Conservation (phyloP, 345 rosid species). For the Eucalyptus shirleyi region DNA sequence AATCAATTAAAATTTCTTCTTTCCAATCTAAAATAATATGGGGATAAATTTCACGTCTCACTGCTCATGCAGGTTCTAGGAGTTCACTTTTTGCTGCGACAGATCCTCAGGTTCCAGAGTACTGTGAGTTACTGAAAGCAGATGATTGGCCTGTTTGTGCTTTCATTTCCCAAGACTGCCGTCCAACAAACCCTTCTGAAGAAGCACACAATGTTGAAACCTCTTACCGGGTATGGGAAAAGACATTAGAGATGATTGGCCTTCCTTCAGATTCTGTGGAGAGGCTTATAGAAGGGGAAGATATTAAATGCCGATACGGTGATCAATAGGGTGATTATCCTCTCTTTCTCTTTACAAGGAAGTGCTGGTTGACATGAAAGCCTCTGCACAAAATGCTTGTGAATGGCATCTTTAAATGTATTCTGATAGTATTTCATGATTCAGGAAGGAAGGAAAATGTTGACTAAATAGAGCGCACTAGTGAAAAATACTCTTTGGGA, state of each 20-base stretch:
- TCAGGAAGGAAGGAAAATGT: not conserved
- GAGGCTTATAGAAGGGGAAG: slow-evolving; percentile 64
- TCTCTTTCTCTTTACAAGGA: not conserved
- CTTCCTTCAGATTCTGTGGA: slow-evolving; percentile 75
- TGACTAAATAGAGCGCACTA: not conserved
- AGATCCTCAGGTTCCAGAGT: slow-evolving; percentile 88
- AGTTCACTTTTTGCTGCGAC: slow-evolving; percentile 90
- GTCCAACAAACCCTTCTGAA: slow-evolving; percentile 83
- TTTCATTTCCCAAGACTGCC: slow-evolving; percentile 90
- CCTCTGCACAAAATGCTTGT: not conserved
- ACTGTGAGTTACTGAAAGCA: slow-evolving; percentile 64
- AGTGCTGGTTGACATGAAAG: not conserved
- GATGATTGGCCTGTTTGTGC: slow-evolving; percentile 94
- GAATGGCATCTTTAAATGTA: not conserved
- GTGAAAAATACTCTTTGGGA: not conserved
- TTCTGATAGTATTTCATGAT: not conserved
- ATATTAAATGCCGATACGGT: slow-evolving; percentile 39
- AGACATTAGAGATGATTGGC: slow-evolving; percentile 78
- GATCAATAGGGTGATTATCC: slow-evolving; percentile 1
- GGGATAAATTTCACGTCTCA: not conserved
- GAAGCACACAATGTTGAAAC: slow-evolving; percentile 78
- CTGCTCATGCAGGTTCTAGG: slow-evolving; percentile 45
- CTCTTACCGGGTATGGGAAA: slow-evolving; percentile 69
- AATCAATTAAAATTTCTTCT: not conserved
- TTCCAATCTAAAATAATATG: not conserved